Percentiles rank a stretch among this genome's conserved stretches.
Conservation (phyloP, 345 rosid genomes). For the Citrus australasica region DNA sequence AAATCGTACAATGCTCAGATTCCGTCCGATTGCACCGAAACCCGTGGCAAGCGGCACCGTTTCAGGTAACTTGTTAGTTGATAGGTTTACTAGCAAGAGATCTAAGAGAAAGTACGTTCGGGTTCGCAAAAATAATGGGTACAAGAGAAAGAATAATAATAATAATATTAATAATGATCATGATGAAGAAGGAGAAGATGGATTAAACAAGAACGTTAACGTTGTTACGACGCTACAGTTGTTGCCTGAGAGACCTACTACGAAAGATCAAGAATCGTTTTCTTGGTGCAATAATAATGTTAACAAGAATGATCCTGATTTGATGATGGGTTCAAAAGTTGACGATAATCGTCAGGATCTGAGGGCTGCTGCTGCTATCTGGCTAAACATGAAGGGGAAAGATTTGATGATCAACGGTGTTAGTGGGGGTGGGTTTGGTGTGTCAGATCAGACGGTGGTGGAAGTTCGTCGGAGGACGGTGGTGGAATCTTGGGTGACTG, state of each 20-base stretch:
- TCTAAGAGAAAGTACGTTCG: conserved; percentile 38
- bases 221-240: conserved; percentile 32
- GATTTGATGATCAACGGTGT: not conserved
- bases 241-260: conserved; percentile 11
- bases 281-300: not conserved
- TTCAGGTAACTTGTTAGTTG: conserved; percentile 5
- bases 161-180: not conserved
- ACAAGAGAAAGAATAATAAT: not conserved
- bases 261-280: not conserved
- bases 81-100: not conserved
- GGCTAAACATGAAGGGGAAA: not conserved
- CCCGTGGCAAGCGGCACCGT: conserved; percentile 12
- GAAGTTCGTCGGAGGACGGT: not conserved
- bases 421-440: not conserved
- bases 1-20: conserved; percentile 24
- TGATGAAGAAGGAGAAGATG: not conserved
- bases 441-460: conserved; percentile 4
- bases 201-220: not conserved
- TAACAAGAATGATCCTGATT: not conserved
- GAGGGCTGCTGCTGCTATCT: not conserved
- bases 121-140: conserved; percentile 20
- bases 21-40: conserved; percentile 33
- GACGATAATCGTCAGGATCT: not conserved
- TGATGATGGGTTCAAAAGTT: not conserved
- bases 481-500: conserved; percentile 15